Conservation (phyloP, 176 grass and related monocot genomes). For the Carex kokanica region DNA sequence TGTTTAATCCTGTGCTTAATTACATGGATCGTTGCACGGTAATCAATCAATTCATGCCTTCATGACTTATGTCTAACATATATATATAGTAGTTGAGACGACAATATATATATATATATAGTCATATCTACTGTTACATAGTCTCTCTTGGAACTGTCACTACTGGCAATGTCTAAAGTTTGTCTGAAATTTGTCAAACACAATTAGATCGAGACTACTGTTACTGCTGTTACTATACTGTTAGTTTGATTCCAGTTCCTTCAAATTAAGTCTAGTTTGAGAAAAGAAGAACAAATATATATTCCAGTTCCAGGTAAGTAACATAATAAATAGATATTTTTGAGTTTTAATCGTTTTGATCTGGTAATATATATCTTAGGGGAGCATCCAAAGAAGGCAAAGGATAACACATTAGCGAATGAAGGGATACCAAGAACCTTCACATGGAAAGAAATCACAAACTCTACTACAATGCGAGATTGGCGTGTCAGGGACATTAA, state of each 20-base stretch:
- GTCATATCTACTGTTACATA: background rate
- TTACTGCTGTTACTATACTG: background rate
- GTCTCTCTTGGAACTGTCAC: background rate
- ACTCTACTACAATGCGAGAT: background rate
- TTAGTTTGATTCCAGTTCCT: background rate
- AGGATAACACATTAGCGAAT: background rate
- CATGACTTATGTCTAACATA: background rate
- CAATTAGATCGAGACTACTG: background rate
- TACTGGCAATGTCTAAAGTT: background rate
- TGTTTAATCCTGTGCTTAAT: constrained; percentile 5
- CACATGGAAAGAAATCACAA: background rate
- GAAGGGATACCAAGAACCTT: constrained; percentile 23
- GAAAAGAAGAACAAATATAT: no score
- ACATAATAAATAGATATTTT: no score
- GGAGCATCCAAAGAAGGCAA: background rate
- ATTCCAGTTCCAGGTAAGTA: no score
- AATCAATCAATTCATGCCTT: background rate
- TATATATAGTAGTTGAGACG: background rate
- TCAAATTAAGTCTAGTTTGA: background rate
- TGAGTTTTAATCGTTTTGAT: constrained; percentile 19
- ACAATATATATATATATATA: no score
- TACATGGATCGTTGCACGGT: background rate
- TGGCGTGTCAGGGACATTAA: constrained; percentile 20
- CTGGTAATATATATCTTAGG: background rate
- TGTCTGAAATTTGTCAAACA: background rate